Percentiles rank a stretch among this genome's conserved stretches.
Conservation (phyloP, 1,139 yeast genomes). For the Suhomyces terraborum region DNA sequence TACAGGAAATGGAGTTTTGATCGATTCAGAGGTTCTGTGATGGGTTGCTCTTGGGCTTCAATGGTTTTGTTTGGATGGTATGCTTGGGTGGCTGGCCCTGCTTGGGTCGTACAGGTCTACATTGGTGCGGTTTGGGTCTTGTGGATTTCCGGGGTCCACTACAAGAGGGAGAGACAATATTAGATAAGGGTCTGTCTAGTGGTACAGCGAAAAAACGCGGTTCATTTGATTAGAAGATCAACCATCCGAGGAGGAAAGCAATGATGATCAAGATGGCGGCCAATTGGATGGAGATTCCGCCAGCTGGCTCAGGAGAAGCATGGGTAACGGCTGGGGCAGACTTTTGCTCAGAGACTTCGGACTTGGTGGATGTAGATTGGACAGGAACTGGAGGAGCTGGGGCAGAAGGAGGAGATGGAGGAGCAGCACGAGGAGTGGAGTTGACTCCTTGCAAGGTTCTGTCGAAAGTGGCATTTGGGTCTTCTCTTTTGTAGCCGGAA, state of each 20-base stretch:
- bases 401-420: slow-evolving; percentile 13
- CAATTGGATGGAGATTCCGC: slow-evolving; percentile 54
- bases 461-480: slow-evolving; percentile 30
- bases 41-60: too few species aligned
- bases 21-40: too few species aligned
- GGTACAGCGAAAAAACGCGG: slow-evolving; percentile 6
- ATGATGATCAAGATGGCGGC: slow-evolving; percentile 54
- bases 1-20: too few species aligned
- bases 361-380: background rate
- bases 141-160: background rate
- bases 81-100: too few species aligned
- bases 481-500: slow-evolving; percentile 12
- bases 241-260: slow-evolving; percentile 64
- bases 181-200: slow-evolving; percentile 7
- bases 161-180: slow-evolving; percentile 2
- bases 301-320: slow-evolving; percentile 28
- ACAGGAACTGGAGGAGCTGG: slow-evolving; percentile 15
- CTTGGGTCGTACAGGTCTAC: too few species aligned
- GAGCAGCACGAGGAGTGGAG: slow-evolving; percentile 9
- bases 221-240: slow-evolving; percentile 41
- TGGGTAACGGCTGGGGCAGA: slow-evolving; percentile 12
- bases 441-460: slow-evolving; percentile 44
- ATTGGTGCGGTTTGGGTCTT: background rate
- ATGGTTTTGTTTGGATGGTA: too few species aligned
- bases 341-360: slow-evolving; percentile 9